phyloP scores from a whole-genome alignment of 306 rosid genomes.

The Macrotyloma uniflorum region DNA sequence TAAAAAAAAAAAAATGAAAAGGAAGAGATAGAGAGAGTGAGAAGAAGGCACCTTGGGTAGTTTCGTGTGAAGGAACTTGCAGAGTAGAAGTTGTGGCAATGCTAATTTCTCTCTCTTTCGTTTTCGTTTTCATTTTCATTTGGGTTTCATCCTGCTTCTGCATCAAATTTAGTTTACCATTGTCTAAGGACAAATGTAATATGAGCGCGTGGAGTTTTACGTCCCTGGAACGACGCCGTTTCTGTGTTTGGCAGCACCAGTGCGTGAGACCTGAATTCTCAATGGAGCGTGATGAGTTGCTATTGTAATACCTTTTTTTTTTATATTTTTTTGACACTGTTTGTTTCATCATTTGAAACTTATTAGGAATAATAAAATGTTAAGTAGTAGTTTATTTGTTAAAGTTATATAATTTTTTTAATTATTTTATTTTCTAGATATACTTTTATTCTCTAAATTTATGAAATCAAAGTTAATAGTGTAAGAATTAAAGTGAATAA shows the following conservation, averaged over 20 bases:
- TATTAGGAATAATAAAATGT: no score
- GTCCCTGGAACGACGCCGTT: not conserved
- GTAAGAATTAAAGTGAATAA: no score
- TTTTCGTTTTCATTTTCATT: not conserved
- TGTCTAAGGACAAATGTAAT: not conserved
- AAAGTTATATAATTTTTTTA: no score
- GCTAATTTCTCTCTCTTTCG: not conserved
- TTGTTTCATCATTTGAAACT: no score
- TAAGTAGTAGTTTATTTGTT: no score
- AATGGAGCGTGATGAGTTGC: not conserved
- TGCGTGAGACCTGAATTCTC: not conserved
- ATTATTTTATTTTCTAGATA: no score
- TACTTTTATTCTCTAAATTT: no score
- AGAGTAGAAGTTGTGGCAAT: not conserved
- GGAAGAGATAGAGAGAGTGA: not conserved
- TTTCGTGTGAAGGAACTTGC: not conserved
- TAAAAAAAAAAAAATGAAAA: no score
- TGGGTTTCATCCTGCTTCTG: not conserved
- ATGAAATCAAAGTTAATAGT: no score
- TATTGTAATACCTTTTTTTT: no score
- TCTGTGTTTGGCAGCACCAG: not conserved
- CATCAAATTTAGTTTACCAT: not conserved
- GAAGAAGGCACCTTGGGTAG: conserved; percentile 1
- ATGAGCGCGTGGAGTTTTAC: not conserved
- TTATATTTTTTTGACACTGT: no score